Base-by-base conservation (phyloP, 208 protist species). In the Strigomonas galati region DNA sequence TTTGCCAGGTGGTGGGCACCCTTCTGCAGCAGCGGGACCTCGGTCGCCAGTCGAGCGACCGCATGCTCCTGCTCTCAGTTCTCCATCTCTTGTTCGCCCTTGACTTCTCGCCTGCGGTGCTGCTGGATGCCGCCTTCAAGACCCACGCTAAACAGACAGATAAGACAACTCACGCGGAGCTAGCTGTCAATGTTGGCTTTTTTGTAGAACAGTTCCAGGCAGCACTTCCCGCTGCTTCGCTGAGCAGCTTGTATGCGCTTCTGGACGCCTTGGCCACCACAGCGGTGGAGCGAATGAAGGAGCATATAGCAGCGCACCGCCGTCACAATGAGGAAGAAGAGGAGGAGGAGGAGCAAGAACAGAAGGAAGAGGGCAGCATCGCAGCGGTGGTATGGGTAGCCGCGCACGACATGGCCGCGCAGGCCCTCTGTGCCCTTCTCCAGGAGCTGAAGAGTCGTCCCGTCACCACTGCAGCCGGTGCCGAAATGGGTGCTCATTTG, bases 1-100 rank as follows among this genome's bases (percentile, higher is more conserved):
- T 62, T 7, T 62, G 58, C 21, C 30, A 62, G 58, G 58, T 30
- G 51, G 51, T 55, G 51, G 27, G 21, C 51, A 28, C 21, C 21
- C 40, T 46, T 9, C 15, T 46, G 40, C 15, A 19, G 40, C 40
- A 46, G 40, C 5, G 40, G 10, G 40, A 46, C 19, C 40, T 46
- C 19, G 40, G 40, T 17, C 40, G 40, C 19, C 40, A 46, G 40
- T 46, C 15, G 12, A 46, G 15, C 15, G 40, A 46, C 40, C 3
- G 1, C 10, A 46, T n/a, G 40, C 12, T 46, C 6, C 14, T 46
- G 40, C 40, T 46, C 1, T 46, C 40, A 5, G 12, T 17, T 19
- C 40, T 46, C 15, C 6, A 4, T 9, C 40, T 46, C 10, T 1
- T 46, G 9, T 46, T 46, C 14, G 3, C 40, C 1, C 40, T 46